phyloP scores from a whole-genome alignment of 1,284 basidiomycete genomes.

The Prillingera fragicola region DNA sequence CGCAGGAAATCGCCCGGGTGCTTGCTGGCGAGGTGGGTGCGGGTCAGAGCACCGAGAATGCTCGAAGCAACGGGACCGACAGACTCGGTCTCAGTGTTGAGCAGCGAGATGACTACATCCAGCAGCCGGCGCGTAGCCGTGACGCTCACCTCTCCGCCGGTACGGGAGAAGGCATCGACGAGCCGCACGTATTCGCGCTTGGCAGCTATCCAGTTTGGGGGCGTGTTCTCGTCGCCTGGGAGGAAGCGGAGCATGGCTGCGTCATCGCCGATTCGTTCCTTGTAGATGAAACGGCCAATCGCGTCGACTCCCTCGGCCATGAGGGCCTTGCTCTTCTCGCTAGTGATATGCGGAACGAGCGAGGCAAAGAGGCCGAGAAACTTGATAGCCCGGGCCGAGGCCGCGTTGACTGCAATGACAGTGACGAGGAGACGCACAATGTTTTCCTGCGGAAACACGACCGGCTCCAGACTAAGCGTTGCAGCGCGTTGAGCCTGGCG shows the following conservation, averaged over 20 bases:
- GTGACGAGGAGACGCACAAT: slow-evolving; percentile 68
- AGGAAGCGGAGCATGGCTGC: slow-evolving; percentile 50
- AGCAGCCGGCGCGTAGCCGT: slow-evolving; percentile 54
- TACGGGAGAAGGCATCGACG: slow-evolving; percentile 55
- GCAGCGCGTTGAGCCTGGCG: slow-evolving; percentile 50
- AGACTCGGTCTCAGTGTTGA: slow-evolving; percentile 46
- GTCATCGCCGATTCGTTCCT: slow-evolving; percentile 26
- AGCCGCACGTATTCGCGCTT: slow-evolving; percentile 61
- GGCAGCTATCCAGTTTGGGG: slow-evolving; percentile 58
- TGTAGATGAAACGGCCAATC: slow-evolving; percentile 47
- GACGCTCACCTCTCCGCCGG: slow-evolving; percentile 56
- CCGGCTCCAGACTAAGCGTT: slow-evolving; percentile 58
- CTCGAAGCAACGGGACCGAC: slow-evolving; percentile 23
- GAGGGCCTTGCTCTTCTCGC: slow-evolving; percentile 50
- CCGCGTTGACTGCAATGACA: slow-evolving; percentile 69
- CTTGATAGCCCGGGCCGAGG: slow-evolving; percentile 60
- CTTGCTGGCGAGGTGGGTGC: slow-evolving; percentile 45
- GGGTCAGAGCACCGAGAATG: slow-evolving; percentile 29
- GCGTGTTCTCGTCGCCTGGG: slow-evolving; percentile 47
- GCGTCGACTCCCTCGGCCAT: slow-evolving; percentile 65
- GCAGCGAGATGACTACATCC: slow-evolving; percentile 57
- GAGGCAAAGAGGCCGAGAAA: slow-evolving; percentile 62
- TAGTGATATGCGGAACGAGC: slow-evolving; percentile 54
- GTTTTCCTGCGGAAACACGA: slow-evolving; percentile 59
- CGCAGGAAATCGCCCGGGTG: slow-evolving; percentile 56